Evolutionary conservation across 352 stramenopile genomes (phyloP).

Genomic region (Salisapilia sapeloensis): DNA sequence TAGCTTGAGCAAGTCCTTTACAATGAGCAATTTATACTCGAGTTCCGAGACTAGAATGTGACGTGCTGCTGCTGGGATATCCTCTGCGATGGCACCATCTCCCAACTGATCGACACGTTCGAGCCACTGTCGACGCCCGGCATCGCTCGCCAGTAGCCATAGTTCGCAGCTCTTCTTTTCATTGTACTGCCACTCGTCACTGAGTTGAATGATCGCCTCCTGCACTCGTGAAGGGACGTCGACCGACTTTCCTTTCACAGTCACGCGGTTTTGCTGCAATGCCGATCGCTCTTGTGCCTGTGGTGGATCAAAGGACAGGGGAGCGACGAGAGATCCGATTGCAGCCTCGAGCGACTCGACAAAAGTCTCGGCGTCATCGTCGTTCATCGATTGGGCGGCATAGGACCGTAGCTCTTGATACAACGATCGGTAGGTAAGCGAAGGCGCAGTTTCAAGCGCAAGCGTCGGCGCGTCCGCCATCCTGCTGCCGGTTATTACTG

Average conservation of each 20-base stretch:
- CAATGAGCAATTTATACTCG: conserved; percentile 52
- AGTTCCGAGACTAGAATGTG: conserved; percentile 64
- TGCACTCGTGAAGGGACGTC: conserved; percentile 66
- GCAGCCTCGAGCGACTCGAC: conserved; percentile 27
- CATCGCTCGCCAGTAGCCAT: conserved; percentile 65
- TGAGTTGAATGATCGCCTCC: conserved; percentile 64
- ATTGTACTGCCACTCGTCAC: conserved; percentile 51
- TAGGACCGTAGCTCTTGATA: conserved; percentile 56
- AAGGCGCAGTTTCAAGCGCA: conserved; percentile 29
- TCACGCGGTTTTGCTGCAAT: conserved; percentile 40
- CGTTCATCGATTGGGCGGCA: conserved; percentile 40
- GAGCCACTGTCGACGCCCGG: conserved; percentile 41
- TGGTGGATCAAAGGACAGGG: conserved; percentile 15
- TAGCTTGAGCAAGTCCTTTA: conserved; percentile 58
- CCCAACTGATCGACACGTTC: conserved; percentile 52
- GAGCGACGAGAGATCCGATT: conserved; percentile 19
- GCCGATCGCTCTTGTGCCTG: conserved; percentile 29
- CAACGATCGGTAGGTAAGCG: conserved; percentile 52
- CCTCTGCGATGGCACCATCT: conserved; percentile 16
- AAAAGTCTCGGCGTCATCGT: conserved; percentile 35
- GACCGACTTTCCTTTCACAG: conserved; percentile 40
- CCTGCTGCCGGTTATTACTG: no score
- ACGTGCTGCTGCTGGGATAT: conserved; percentile 44
- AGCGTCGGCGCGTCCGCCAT: conserved; percentile 4
- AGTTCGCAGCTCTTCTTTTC: conserved; percentile 53